Evolutionary conservation across 495 filamentous ascomycete species (phyloP).

Genomic region (Neurospora sp.): DNA sequence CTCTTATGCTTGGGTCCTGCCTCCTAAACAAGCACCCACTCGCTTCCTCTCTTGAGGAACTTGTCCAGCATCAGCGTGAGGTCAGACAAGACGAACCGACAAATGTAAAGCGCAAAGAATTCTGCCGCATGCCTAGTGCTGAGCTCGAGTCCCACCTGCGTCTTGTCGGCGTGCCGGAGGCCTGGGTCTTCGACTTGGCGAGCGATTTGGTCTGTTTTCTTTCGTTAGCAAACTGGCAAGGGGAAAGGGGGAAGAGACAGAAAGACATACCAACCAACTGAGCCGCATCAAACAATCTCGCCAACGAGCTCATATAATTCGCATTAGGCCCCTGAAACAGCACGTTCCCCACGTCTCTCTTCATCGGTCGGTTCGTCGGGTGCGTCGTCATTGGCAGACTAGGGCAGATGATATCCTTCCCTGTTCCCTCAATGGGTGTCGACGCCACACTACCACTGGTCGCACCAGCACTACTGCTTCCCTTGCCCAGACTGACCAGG

Average conservation of each 20-base stretch:
- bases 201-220: conserved; percentile 73
- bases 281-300: conserved; percentile 85
- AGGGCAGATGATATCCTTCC: conserved; percentile 51
- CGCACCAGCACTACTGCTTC: conserved; percentile 15
- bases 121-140: conserved; percentile 90
- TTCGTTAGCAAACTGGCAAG: not conserved
- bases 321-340: conserved; percentile 74
- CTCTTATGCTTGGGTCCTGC: not conserved
- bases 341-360: conserved; percentile 58
- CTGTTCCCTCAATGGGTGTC: conserved; percentile 30
- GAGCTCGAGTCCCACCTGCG: conserved; percentile 87
- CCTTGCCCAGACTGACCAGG: conserved; percentile 32
- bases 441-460: conserved; percentile 12
- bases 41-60: conserved; percentile 89
- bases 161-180: conserved; percentile 65
- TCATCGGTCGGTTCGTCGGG: conserved; percentile 47
- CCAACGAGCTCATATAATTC: conserved; percentile 83
- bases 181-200: conserved; percentile 93
- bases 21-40: conserved; percentile 64
- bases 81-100: conserved; percentile 83
- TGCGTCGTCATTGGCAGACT: conserved; percentile 76
- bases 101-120: conserved; percentile 95
- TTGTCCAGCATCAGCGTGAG: conserved; percentile 85
- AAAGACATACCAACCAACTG: conserved; percentile 75
- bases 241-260: conserved; percentile 1